Evolutionary conservation across 1,284 basidiomycete genomes (phyloP), one percentile per base, ranked within the genome.

Genomic region (Polyporus tsugae): DNA sequence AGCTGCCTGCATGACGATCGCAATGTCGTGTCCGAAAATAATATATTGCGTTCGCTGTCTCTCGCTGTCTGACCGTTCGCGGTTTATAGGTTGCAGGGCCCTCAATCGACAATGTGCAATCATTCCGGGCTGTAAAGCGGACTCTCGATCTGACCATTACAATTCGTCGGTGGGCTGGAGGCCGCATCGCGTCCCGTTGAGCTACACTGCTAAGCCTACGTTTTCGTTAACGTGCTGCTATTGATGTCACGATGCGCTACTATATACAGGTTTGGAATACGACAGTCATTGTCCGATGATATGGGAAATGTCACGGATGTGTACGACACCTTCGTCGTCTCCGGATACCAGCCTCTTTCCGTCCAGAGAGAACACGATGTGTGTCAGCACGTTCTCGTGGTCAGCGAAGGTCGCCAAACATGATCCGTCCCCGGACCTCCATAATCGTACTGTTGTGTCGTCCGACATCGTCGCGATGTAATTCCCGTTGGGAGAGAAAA

Each of bases 1-100:
- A 92, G 76, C 82, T 92, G 57, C 90, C 90, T 60, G 90, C 90
- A 82, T 92, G 76, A 80, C 65, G 22, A 49, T 42, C 46, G 39
- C 59, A 36, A 36, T 39, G 63, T 69, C 65, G 67, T 66, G 60
- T 69, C 62, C 64, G 70, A 72, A 70, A 72, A 67, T 73, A 73
- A 72, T 74, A 66, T 69, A 74, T 72, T 66, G 69, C 69, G 67
- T 70, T 69, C 62, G 55, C 68, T 60, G 25, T 33, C 15, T 19
- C 44, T 46, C 44, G 44, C 17, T 2, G 7, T 46, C n/a, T n/a
- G 17, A 17, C 44, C 17, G 4, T 41, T 13, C 15, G 39, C 9
- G n/a, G n/a, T 7, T 11, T 6, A 10, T 10, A 41, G 39, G 39
- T 4, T 2, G 4, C 39, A 4, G 39, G 11, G 1, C 39, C 39